phyloP scores from a whole-genome alignment of 1,139 yeast species.

The Taiozyma sp. region DNA sequence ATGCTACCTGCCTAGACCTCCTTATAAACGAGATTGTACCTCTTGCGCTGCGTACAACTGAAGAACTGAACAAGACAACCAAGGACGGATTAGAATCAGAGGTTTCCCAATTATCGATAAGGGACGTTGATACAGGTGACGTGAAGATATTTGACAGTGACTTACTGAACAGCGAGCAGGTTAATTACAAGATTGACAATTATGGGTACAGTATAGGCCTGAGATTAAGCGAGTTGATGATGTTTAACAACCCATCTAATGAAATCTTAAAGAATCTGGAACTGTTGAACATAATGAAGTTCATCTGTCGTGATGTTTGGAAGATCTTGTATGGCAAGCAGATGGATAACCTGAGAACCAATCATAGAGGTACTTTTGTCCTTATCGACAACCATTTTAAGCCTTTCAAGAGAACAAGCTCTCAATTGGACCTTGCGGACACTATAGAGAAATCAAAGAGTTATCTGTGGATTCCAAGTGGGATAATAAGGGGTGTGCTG shows the following conservation, averaged over 20 bases:
- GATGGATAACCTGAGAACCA: constrained; percentile 87
- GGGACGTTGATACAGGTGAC: constrained; percentile 35
- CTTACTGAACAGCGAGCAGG: constrained; percentile 43
- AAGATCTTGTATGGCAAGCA: constrained; percentile 71
- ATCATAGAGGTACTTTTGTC: constrained; percentile 84
- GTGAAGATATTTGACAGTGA: constrained; percentile 35
- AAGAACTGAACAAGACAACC: constrained; percentile 23
- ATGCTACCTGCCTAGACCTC: constrained; percentile 46
- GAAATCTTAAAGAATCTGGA: constrained; percentile 45
- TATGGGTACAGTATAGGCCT: constrained; percentile 75
- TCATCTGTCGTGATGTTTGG: constrained; percentile 92
- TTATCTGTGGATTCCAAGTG: constrained; percentile 78
- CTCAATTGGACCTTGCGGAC: constrained; percentile 42
- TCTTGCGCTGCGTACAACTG: constrained; percentile 52
- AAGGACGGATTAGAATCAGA: constrained; percentile 7
- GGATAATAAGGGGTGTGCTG: constrained; percentile 76
- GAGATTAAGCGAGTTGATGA: constrained; percentile 64
- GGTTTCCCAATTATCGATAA: constrained; percentile 19
- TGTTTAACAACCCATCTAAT: constrained; percentile 49
- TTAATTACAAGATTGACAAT: constrained; percentile 52
- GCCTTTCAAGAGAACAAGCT: constrained; percentile 49
- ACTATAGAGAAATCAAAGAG: constrained; percentile 43
- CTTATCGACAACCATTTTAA: constrained; percentile 63
- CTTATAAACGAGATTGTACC: constrained; percentile 76
- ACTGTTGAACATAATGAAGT: constrained; percentile 79